These are phyloP conservation scores for Moringa oleifera DNA, from an alignment of 345 rosid genomes.

Conservation along the genomic window DNA sequence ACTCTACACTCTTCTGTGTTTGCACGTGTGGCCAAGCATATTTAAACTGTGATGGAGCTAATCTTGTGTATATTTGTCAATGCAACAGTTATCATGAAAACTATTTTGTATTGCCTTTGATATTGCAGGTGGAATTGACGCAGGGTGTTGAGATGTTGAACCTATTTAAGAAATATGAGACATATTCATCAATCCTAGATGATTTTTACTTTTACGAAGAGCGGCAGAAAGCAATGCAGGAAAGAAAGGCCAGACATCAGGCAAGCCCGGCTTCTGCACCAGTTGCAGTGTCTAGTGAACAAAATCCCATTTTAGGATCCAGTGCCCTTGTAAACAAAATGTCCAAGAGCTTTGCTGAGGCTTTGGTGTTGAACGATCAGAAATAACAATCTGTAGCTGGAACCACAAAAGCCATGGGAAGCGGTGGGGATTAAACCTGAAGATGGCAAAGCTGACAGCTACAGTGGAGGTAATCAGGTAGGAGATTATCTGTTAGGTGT, in stretches of 20 bases:
- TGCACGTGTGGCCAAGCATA: not conserved
- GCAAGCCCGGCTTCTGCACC: slow-evolving; percentile 21
- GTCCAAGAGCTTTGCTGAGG: slow-evolving; percentile 58
- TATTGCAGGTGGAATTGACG: slow-evolving; percentile 52
- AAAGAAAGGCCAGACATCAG: slow-evolving; percentile 53
- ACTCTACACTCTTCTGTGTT: not conserved
- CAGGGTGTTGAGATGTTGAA: slow-evolving; percentile 69
- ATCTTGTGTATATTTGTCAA: too few species aligned
- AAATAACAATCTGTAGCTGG: not conserved
- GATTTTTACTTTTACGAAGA: slow-evolving; percentile 77
- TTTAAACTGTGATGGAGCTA: too few species aligned
- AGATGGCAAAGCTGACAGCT: too few species aligned
- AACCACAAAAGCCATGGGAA: not conserved
- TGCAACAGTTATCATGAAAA: not conserved
- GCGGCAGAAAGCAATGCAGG: slow-evolving; percentile 66
- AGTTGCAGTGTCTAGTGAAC: slow-evolving; percentile 17
- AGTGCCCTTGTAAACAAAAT: slow-evolving; percentile 35
- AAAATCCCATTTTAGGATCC: slow-evolving; percentile 22
- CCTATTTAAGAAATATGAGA: slow-evolving; percentile 45
- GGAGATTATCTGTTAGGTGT: not conserved
- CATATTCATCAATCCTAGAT: slow-evolving; percentile 60
- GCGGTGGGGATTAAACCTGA: too few species aligned
- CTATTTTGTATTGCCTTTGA: not conserved
- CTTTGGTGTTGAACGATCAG: slow-evolving; percentile 29
- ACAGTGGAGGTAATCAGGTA: too few species aligned